phyloP scores from a whole-genome alignment of 257 asterid species.

The Paulownia fortunei region DNA sequence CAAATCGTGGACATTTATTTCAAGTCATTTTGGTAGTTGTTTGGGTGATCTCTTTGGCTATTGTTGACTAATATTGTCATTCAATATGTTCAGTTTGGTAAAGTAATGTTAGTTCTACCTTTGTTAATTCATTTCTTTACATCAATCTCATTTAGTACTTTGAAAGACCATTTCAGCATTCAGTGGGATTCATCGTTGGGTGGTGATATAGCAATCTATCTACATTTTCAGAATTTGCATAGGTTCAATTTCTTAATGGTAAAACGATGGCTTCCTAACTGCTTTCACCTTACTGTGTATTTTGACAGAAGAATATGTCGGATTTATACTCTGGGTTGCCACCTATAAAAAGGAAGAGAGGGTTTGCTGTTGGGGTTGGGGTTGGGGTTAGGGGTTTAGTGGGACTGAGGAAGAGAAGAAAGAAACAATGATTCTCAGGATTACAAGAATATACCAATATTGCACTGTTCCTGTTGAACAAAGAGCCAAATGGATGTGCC shows the following conservation, averaged over 20 bases:
- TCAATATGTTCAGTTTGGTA: not conserved
- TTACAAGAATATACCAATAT: not conserved
- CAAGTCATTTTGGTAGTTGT: not conserved
- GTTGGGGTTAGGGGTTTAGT: not conserved
- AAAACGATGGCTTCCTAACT: not conserved
- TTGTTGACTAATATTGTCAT: not conserved
- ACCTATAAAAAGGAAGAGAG: no score
- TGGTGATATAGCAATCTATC: not conserved
- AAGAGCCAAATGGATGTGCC: not conserved
- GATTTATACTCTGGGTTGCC: not conserved
- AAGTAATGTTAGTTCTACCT: not conserved
- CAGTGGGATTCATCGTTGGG: not conserved
- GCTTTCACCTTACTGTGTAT: not conserved
- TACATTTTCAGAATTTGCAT: conserved; percentile 17
- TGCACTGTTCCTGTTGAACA: not conserved
- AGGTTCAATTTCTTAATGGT: not conserved
- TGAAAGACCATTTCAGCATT: not conserved
- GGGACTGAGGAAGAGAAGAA: not conserved
- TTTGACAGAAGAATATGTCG: not conserved
- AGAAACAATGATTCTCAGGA: not conserved
- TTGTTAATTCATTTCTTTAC: not conserved
- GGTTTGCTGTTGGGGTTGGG: not conserved
- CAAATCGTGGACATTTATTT: conserved; percentile 1
- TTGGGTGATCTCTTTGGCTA: not conserved
- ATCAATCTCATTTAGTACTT: not conserved